Base-by-base conservation (phyloP, 257 asterid genomes). In the Solanum appendiculatum region DNA sequence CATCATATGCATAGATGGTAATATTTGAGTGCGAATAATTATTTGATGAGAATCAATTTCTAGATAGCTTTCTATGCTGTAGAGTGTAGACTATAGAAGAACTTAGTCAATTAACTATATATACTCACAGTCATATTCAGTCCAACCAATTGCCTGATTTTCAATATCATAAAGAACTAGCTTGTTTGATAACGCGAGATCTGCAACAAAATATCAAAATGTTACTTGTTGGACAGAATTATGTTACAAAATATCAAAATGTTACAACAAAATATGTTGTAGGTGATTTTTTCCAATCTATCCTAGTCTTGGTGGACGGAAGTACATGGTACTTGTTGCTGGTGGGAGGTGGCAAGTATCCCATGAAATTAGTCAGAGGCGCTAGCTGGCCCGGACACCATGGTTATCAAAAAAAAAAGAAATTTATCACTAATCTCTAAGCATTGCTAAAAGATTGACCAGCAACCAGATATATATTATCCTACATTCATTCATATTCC, bases 161-260 rank as follows among this genome's bases (percentile, higher is more conserved):
- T 93, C 99, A 46, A 95, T 89, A 91, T 95, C 97, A 85, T 96
- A 96, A 42, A 90, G 46, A 81, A 95, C 93, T 83, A 96, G 95
- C 93, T 94, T 96, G 95, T 95, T 92, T 20, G 97, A 70, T 48
- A 96, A 86, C 37, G 90, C 98, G 86, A 93, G 91, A 92, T 96
- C 98, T 95, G 98, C 93, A 91, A 82, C 34, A 15, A 13, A 39
- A 34, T 3, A 54, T 8, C 75, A 69, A 34, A 23, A 51, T 23
- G 36, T 75, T 54, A 54, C 63, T 54, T 20, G 4, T 54, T 54
- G 10, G 63, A 54, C 25, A 54, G 63, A 54, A 18, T 54, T 18
- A 18, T 54, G 63, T 54, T 54, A 75, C 34, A 15, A 7, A 25
- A 34, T 3, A 54, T 27, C 75, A 69, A 34, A 21, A 72, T 9